Evolutionary conservation across 2,329 filamentous ascomycete species (phyloP).

Genomic region (Fusarium sp.): DNA sequence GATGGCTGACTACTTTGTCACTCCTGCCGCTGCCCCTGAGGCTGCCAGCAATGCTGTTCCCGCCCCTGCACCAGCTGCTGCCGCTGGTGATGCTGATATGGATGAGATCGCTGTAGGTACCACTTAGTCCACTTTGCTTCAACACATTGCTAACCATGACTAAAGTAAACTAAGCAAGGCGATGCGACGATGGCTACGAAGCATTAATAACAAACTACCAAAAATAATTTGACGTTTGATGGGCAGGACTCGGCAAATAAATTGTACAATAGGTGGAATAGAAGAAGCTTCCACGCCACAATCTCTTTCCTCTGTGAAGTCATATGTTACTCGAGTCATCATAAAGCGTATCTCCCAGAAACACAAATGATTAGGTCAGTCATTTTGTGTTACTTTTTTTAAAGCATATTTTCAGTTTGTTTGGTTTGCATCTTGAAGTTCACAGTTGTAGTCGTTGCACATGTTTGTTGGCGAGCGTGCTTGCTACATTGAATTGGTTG

Average conservation of each 20-base stretch:
- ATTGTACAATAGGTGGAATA: conserved; percentile 45
- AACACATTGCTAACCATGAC: conserved; percentile 23
- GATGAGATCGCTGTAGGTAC: conserved; percentile 68
- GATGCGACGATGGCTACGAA: conserved; percentile 5
- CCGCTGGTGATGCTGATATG: conserved; percentile 71
- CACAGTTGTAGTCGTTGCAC: too few species aligned
- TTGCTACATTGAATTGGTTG: too few species aligned
- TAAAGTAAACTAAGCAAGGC: conserved; percentile 27
- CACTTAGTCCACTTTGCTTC: too few species aligned
- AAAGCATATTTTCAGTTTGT: too few species aligned
- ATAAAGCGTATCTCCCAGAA: too few species aligned
- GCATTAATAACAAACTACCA: conserved; percentile 41
- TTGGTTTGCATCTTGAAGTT: too few species aligned
- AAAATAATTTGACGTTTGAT: conserved; percentile 32
- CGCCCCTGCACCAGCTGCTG: conserved; percentile 60
- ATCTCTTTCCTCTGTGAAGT: background rate
- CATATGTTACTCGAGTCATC: too few species aligned
- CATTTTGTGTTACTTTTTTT: too few species aligned
- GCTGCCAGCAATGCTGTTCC: conserved; percentile 58
- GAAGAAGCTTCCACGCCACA: conserved; percentile 15
- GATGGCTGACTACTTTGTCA: conserved; percentile 94
- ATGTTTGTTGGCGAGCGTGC: too few species aligned
- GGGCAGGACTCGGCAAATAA: conserved; percentile 1
- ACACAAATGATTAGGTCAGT: too few species aligned
- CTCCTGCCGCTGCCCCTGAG: conserved; percentile 60